A percentile compares a stretch with the other conserved stretches of the same genome.
Conservation (phyloP, 2,329 filamentous ascomycete species). For the Dothistroma septosporum region DNA sequence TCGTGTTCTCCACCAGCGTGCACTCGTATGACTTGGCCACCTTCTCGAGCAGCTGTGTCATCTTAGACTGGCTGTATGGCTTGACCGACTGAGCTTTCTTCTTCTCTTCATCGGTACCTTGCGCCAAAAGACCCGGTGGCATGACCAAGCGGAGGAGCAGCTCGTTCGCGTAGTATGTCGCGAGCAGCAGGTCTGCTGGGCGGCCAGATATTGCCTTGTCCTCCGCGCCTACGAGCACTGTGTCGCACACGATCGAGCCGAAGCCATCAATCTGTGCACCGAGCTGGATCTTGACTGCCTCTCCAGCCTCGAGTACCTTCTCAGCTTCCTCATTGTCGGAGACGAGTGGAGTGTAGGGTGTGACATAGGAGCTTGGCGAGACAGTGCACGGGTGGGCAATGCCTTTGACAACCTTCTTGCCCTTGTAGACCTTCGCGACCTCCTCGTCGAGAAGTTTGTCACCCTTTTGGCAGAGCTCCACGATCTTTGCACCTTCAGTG, state of each 20-base stretch:
- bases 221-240: constrained; percentile 64
- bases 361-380: constrained; percentile 89
- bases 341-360: constrained; percentile 88
- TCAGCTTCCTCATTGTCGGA: constrained; percentile 82
- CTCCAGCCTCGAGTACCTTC: constrained; percentile 72
- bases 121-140: constrained; percentile 78
- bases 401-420: constrained; percentile 94
- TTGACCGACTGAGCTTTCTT: constrained; percentile 78
- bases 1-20: constrained; percentile 95
- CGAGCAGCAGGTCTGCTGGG: constrained; percentile 80
- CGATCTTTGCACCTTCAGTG: constrained; percentile 83
- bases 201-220: constrained; percentile 59
- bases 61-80: constrained; percentile 78
- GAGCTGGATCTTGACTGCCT: constrained; percentile 96
- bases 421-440: constrained; percentile 92
- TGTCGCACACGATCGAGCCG: constrained; percentile 92
- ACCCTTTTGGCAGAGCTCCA: constrained; percentile 90
- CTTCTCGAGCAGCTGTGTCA: constrained; percentile 84
- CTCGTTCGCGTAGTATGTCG: constrained; percentile 94
- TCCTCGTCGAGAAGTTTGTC: constrained; percentile 94
- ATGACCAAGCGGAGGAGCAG: constrained; percentile 85
- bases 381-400: constrained; percentile 92
- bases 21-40: constrained; percentile 85
- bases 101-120: constrained; percentile 90
- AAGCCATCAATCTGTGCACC: constrained; percentile 98